A percentile compares a stretch with the other conserved stretches of the same genome.
Evolutionary conservation across 1,284 basidiomycete species (phyloP).

Genomic region (Apiotrichum veenhuisii): DNA sequence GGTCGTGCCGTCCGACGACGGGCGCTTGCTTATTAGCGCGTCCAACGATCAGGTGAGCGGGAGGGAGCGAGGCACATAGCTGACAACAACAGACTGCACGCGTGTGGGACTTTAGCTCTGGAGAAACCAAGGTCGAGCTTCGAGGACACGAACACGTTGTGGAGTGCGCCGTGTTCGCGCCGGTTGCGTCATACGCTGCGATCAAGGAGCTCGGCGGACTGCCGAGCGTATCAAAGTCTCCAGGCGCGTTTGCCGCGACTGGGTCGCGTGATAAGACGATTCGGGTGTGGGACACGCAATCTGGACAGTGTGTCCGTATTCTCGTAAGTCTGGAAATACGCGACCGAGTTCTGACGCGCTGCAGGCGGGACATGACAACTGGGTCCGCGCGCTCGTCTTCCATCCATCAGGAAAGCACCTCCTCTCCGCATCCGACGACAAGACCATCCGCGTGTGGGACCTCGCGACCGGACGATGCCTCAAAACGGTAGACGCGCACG

Average conservation of each 20-base stretch:
- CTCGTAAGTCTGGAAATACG: conserved; percentile 54
- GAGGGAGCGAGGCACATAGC: not conserved
- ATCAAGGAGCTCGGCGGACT: conserved; percentile 74
- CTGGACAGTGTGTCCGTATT: conserved; percentile 68
- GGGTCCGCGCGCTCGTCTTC: conserved; percentile 77
- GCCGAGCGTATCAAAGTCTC: conserved; percentile 53
- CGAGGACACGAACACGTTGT: conserved; percentile 85
- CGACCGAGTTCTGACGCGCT: not conserved
- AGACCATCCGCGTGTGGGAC: conserved; percentile 86
- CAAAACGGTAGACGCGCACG: conserved; percentile 79
- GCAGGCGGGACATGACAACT: conserved; percentile 74
- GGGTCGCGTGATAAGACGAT: conserved; percentile 85
- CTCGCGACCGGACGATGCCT: conserved; percentile 69
- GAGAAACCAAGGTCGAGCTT: conserved; percentile 75
- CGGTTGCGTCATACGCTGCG: conserved; percentile 65
- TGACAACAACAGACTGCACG: conserved; percentile 65
- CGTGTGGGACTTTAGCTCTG: conserved; percentile 71
- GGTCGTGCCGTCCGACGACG: conserved; percentile 69
- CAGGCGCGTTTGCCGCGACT: conserved; percentile 65
- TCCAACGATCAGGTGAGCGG: conserved; percentile 74
- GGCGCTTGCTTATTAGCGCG: conserved; percentile 67
- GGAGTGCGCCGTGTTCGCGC: conserved; percentile 78
- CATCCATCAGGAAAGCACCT: conserved; percentile 82
- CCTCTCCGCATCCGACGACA: conserved; percentile 83
- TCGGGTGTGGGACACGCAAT: conserved; percentile 76